Evolutionary conservation across 495 filamentous ascomycete species (phyloP), one percentile per base, ranked within the genome.

Genomic region (Beverwykella pulmonaria): DNA sequence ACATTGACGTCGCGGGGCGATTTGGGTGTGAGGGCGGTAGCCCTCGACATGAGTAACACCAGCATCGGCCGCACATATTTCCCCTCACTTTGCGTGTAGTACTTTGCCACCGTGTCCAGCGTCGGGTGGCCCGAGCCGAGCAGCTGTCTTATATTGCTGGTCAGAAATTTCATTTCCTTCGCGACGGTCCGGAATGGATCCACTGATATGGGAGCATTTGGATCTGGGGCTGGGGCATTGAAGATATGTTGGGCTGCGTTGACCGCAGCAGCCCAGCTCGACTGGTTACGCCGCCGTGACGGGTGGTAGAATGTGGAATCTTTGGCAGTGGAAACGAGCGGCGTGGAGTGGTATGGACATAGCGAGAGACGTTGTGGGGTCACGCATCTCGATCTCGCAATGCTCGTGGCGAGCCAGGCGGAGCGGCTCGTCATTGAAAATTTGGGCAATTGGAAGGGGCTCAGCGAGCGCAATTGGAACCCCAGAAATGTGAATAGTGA

Each of bases 11-110:
- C 79, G 75, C 72, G 78, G 63, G 78, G 60, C 36, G 77, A 78
- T 75, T 90, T 93, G 36, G 93, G 90, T 60, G 89, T 86, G 68
- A 89, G 78, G 19, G 91, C 87, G 1, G 92, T 97, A 0, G 94
- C 94, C 71, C 92, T 86, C 41, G 93, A 93, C 94, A 98, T 97
- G 59, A 98, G 86, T 53, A 98, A 83, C 27, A 98, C 91, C 54
- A 98, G 86, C 74, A 97, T 84, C 2, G 94, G 94, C 66, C 94
- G 90, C 68, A 98, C 89, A 76, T 97, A 95, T 77, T 98, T 98
- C 56, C 94, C 94, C 77, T 97, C 92, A 55, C 89, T 89, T 70
- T 90, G 88, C n/a, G 94, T 96, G 74, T 98, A 98, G 82, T 98
- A 98, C 75, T 98, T 98, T 29, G 95, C 92, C 17, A 95, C 92